Evolutionary conservation across 1,284 basidiomycete species (phyloP).

Genomic region (Hemileia vastatrix): DNA sequence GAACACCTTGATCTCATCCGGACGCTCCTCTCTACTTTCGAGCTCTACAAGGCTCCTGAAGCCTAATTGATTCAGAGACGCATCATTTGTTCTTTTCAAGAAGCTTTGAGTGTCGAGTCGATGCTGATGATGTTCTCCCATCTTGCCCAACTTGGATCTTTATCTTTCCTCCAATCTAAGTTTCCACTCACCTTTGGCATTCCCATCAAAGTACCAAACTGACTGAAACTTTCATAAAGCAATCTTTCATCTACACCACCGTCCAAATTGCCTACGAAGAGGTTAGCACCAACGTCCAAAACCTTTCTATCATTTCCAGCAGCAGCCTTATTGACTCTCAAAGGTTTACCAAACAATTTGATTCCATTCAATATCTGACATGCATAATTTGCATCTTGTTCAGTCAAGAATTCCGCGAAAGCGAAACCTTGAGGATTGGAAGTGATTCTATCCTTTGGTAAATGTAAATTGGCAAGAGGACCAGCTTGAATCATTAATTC

Average conservation of each 20-base stretch:
- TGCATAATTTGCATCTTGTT: slow-evolving; percentile 41
- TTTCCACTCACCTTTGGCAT: slow-evolving; percentile 32
- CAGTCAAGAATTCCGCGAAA: slow-evolving; percentile 41
- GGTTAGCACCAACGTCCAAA: slow-evolving; percentile 42
- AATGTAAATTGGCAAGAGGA: slow-evolving; percentile 37
- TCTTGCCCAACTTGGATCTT: not conserved
- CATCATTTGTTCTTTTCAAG: no score
- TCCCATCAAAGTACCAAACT: slow-evolving; percentile 38
- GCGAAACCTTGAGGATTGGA: slow-evolving; percentile 41
- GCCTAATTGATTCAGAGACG: no score
- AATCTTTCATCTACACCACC: slow-evolving; percentile 36
- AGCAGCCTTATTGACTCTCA: slow-evolving; percentile 41
- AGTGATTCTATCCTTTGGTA: slow-evolving; percentile 43
- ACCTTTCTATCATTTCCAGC: slow-evolving; percentile 33
- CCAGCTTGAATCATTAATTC: slow-evolving; percentile 44
- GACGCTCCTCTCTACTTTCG: no score
- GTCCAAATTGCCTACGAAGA: slow-evolving; percentile 42
- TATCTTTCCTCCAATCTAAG: not conserved
- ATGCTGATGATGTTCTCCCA: not conserved
- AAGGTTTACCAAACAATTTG: slow-evolving; percentile 42
- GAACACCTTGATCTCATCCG: no score
- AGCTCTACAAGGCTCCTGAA: no score
- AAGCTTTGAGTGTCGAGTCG: no score
- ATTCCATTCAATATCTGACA: slow-evolving; percentile 42
- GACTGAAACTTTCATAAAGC: slow-evolving; percentile 38